Evolutionary conservation across 148 eudicot genomes (phyloP).

Genomic region (Rhododendron simsii): DNA sequence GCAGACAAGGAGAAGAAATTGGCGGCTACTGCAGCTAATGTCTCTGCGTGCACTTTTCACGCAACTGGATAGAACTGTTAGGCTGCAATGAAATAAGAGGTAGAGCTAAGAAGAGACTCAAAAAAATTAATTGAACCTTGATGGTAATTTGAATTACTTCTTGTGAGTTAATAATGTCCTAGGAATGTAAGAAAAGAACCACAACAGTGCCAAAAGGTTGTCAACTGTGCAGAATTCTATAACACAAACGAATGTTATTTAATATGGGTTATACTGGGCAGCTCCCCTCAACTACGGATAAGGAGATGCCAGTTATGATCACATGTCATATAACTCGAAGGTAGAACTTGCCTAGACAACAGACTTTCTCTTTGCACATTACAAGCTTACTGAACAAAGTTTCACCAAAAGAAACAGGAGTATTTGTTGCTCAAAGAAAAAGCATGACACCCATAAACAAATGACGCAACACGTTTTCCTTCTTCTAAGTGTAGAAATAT

Average conservation of each 20-base stretch:
- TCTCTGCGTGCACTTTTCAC: neutral
- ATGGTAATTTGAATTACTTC: neutral
- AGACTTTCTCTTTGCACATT: neutral
- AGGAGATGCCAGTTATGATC: neutral
- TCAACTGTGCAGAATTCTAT: neutral
- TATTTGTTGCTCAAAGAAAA: neutral
- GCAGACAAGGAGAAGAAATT: neutral
- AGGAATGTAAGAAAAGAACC: neutral
- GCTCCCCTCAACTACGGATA: neutral
- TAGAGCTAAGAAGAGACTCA: neutral
- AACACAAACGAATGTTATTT: neutral
- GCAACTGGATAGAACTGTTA: neutral
- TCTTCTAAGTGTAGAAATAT: neutral
- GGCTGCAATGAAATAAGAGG: neutral
- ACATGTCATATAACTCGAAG: neutral
- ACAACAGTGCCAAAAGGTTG: neutral
- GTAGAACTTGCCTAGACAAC: neutral
- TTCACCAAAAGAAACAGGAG: neutral
- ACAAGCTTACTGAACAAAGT: neutral
- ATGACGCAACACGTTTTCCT: neutral
- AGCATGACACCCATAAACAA: neutral
- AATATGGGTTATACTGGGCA: neutral
- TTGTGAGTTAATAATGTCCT: neutral
- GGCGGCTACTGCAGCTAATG: neutral
- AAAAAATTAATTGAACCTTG: neutral